Conservation (phyloP, 108 stramenopile species). For the Discostella pseudostelligera region DNA sequence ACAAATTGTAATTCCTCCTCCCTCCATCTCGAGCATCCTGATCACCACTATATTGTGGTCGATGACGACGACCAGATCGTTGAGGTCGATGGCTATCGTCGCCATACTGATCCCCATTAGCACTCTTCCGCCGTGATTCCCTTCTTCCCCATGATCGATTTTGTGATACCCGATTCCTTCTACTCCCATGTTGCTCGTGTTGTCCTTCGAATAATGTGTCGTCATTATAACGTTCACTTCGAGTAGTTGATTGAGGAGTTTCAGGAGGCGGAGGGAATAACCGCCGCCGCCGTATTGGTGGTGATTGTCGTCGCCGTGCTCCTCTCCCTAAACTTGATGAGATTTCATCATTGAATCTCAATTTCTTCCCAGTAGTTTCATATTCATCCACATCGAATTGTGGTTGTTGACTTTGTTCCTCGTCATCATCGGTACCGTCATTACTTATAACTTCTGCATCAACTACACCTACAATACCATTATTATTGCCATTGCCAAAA, state of each 20-base stretch:
- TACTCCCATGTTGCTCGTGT: background rate
- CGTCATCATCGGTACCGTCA: no score
- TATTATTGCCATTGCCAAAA: background rate
- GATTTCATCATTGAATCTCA: no score
- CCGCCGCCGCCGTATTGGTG: background rate
- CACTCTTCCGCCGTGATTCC: background rate
- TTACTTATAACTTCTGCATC: slow-evolving; percentile 23
- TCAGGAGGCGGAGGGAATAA: no score
- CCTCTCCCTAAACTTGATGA: no score
- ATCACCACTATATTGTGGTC: background rate
- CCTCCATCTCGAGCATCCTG: background rate
- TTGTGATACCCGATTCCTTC: background rate
- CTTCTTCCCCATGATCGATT: background rate
- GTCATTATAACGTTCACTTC: no score
- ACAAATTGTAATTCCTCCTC: slow-evolving; percentile 18
- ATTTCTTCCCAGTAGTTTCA: background rate
- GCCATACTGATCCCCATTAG: background rate
- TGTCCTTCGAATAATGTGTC: background rate
- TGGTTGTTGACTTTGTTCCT: no score
- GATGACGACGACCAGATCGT: slow-evolving; percentile 1
- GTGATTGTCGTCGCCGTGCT: background rate
- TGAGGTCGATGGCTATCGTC: background rate
- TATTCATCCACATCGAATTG: background rate
- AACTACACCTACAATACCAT: background rate
- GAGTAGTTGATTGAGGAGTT: no score